Evolutionary conservation across 352 stramenopile genomes (phyloP), one percentile per base, ranked within the genome.

Genomic region (Pythium plurisporium): DNA sequence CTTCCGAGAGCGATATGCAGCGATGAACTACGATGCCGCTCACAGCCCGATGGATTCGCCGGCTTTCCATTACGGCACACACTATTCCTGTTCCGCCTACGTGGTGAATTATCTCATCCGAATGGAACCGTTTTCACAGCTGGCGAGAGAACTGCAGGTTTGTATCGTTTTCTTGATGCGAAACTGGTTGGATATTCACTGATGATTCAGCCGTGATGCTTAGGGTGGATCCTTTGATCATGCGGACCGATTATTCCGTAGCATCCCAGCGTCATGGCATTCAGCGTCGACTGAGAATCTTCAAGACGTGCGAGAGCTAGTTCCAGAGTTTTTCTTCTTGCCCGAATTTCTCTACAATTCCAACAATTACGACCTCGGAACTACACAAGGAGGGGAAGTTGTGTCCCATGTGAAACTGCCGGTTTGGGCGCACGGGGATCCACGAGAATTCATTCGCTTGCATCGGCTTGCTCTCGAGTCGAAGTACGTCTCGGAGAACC

Each of bases 301-400:
- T 2, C 91, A 95, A 38, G 97, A 99, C 69, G 96, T 99, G 14
- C 99, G 99, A 73, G 97, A 99, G 66, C 72, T 99, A 11, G 99
- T 92, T 15, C 97, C 97, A 11, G 97, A 99, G 75, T 99, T 97
- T 67, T 99, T 98, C 67, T 97, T 95, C 37, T 83, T 98, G 26
- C 86, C 94, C 23, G 78, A 90, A 14, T 99, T 99, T 67, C 73
- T 99, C 25, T 79, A 89, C 55, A 99, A 99, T 70, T 57, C 82
- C 11, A 99, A 99, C 64, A 64, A 91, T 20, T 88, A 97, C 31
- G 91, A 97, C 25, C 97, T 99, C 44, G 97, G 97, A 8, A 94
- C 69, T 11, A 68, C 94, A 72, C 69, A 90, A 63, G 67, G 91
- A 36, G 92, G 94, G 4, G 69, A 92, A 20, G 52, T 78, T 4